A percentile compares a stretch with the other conserved stretches of the same genome.
Conservation (phyloP, 2,329 filamentous ascomycete species). For the Aspergillus novoparasiticus region DNA sequence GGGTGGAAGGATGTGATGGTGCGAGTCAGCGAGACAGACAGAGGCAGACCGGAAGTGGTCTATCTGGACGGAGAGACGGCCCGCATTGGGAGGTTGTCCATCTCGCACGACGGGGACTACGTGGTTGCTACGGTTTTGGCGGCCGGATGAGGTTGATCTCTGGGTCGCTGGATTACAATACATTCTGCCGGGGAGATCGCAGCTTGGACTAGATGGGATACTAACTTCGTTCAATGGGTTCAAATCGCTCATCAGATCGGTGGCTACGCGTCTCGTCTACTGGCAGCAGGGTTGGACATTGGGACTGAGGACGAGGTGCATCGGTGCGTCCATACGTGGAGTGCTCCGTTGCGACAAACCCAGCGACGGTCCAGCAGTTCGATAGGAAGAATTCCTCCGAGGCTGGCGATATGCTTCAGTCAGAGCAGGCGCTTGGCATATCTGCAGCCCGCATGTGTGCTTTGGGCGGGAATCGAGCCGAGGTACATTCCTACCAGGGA, state of each 20-base stretch:
- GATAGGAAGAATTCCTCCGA: too few relatives aligned
- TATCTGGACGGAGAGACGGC: constrained; percentile 31
- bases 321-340: background rate
- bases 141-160: constrained; percentile 27
- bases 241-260: background rate
- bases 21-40: constrained; percentile 29
- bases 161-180: background rate
- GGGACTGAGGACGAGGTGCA: background rate
- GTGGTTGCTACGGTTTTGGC: constrained; percentile 56
- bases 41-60: constrained; percentile 40
- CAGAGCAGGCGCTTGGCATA: background rate
- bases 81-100: constrained; percentile 69
- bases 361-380: background rate
- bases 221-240: background rate
- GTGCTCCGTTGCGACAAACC: background rate
- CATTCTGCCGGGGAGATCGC: background rate
- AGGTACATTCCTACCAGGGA: background rate
- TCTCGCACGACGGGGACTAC: constrained; percentile 86
- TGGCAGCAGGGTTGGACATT: background rate
- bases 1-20: constrained; percentile 64
- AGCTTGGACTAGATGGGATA: background rate
- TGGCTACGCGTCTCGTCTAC: background rate
- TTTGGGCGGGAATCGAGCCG: background rate
- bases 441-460: too few relatives aligned
- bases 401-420: background rate